These are phyloP conservation scores for Globisporangium nagaii DNA, from an alignment of 352 stramenopile genomes.

Conservation along the genomic window DNA sequence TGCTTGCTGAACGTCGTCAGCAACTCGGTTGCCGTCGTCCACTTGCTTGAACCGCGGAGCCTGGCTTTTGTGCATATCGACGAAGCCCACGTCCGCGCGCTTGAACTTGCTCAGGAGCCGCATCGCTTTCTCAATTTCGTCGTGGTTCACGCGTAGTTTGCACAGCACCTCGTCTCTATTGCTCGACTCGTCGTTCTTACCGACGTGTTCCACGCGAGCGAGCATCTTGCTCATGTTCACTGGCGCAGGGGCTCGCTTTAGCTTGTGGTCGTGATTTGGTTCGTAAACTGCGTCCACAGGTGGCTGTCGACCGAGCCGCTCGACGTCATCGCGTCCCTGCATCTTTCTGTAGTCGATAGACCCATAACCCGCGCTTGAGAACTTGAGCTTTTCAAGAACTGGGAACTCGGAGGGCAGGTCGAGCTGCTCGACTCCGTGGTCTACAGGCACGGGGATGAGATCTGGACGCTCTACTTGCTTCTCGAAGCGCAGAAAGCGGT, in stretches of 20 bases:
- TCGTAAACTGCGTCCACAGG: background rate
- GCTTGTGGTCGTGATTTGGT: background rate
- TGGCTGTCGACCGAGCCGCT: background rate
- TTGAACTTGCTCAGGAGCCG: constrained; percentile 10
- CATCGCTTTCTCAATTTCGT: constrained; percentile 8
- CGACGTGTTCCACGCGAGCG: too few relatives aligned
- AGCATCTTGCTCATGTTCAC: constrained; percentile 5
- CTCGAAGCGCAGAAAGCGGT: constrained; percentile 11
- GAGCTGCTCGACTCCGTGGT: background rate
- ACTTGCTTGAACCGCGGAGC: background rate
- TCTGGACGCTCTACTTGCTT: constrained; percentile 6
- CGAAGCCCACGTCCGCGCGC: background rate
- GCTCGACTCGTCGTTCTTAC: background rate
- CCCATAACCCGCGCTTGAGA: background rate
- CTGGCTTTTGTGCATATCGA: background rate
- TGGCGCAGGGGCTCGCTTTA: background rate
- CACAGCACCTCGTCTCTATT: background rate
- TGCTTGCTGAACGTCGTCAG: background rate
- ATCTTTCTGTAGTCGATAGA: constrained; percentile 1
- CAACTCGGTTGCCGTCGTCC: background rate
- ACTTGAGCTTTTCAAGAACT: constrained; percentile 3
- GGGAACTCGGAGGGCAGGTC: constrained; percentile 2
- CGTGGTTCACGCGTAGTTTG: constrained; percentile 9
- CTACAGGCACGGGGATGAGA: background rate
- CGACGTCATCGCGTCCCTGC: background rate